Percentiles rank a stretch among this genome's conserved stretches.
phyloP scores from a whole-genome alignment of 2,329 filamentous ascomycete genomes.

The Chalaropsis thielavioides region DNA sequence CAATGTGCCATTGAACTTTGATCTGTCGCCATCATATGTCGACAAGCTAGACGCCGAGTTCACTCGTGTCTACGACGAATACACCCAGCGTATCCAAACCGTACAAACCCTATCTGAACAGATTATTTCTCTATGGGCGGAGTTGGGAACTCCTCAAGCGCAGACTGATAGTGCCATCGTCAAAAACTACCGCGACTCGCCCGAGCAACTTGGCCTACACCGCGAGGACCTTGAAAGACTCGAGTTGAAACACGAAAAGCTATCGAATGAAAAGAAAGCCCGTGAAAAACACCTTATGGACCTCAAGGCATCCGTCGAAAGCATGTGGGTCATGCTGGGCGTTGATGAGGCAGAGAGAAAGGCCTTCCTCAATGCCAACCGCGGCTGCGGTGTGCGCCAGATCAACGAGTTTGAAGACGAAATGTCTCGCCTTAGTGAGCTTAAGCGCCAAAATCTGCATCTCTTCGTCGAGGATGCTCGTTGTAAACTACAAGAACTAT shows the following conservation, averaged over 20 bases:
- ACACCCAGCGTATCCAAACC: constrained; percentile 62
- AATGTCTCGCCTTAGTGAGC: constrained; percentile 67
- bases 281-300: constrained; percentile 67
- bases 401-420: constrained; percentile 97
- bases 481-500: constrained; percentile 80
- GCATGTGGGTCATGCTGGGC: constrained; percentile 75
- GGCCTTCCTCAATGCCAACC: constrained; percentile 70
- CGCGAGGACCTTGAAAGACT: constrained; percentile 69
- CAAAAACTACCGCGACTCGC: constrained; percentile 75
- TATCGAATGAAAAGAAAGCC: constrained; percentile 74
- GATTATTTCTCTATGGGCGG: constrained; percentile 89
- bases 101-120: constrained; percentile 66
- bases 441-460: constrained; percentile 90
- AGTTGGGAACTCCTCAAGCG: constrained; percentile 83
- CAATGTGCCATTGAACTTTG: constrained; percentile 67
- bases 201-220: constrained; percentile 86
- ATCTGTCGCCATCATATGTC: constrained; percentile 83
- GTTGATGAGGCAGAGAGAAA: constrained; percentile 73
- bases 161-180: constrained; percentile 82
- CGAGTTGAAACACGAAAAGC: constrained; percentile 59
- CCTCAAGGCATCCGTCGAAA: constrained; percentile 62
- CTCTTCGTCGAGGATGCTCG: constrained; percentile 91
- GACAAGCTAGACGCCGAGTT: constrained; percentile 80
- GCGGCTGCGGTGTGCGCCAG: constrained; percentile 76
- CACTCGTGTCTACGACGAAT: constrained; percentile 90